phyloP scores from a whole-genome alignment of 352 stramenopile species.

The Phytophthora foliorum region DNA sequence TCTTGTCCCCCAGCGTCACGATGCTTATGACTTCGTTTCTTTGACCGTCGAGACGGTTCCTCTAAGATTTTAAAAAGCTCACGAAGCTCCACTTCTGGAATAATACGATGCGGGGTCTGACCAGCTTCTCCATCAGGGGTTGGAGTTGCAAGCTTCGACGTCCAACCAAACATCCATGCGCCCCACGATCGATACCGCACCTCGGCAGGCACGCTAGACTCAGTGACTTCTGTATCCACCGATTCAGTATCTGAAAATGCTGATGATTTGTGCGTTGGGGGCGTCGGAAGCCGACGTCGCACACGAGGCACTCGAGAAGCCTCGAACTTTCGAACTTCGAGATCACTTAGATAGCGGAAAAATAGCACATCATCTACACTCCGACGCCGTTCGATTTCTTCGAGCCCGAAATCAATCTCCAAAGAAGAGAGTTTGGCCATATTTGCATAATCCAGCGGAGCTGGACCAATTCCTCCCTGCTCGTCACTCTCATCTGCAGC shows the following conservation, averaged over 20 bases:
- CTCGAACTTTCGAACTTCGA: conserved; percentile 51
- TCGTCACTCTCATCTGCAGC: conserved; percentile 29
- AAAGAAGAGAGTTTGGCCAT: conserved; percentile 26
- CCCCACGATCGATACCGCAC: conserved; percentile 84
- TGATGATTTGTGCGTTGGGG: conserved; percentile 57
- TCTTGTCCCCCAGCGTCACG: conserved; percentile 33
- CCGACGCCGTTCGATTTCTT: conserved; percentile 81
- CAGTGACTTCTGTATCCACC: conserved; percentile 80
- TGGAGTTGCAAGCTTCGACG: conserved; percentile 67
- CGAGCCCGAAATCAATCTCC: conserved; percentile 52
- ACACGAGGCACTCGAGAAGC: conserved; percentile 28
- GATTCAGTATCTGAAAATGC: conserved; percentile 81
- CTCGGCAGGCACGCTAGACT: conserved; percentile 77
- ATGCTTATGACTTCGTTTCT: conserved; percentile 57
- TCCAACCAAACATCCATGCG: conserved; percentile 90
- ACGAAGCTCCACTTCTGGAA: conserved; percentile 85
- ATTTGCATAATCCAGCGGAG: conserved; percentile 15
- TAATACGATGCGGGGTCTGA: conserved; percentile 49
- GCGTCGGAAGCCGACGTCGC: conserved; percentile 36
- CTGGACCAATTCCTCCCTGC: conserved; percentile 6
- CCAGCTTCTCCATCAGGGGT: conserved; percentile 37
- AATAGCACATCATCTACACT: conserved; percentile 87
- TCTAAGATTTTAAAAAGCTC: conserved; percentile 92
- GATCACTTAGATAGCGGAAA: conserved; percentile 85
- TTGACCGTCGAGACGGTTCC: conserved; percentile 73